Base-by-base conservation (phyloP, 2,329 filamentous ascomycete species). In the Gaeumannomyces sp. region DNA sequence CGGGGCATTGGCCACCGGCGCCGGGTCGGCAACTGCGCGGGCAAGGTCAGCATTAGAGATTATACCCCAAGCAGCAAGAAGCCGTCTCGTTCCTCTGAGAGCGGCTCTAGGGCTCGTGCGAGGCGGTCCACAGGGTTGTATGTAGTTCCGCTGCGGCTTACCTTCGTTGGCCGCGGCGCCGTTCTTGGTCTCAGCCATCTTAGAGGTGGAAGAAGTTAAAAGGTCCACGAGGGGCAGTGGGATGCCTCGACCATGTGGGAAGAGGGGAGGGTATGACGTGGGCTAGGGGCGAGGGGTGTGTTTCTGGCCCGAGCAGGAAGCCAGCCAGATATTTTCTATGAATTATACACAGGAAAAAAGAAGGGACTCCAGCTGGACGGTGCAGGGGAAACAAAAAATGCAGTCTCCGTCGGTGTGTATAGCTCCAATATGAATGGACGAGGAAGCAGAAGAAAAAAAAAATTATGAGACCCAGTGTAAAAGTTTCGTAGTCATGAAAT, bases 401-500 rank as follows among this genome's bases (percentile, higher is more conserved):
- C 45, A 53, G 45, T 22, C 45, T 53, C 22, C 19, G 45, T 25
- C 7, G 45, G 45, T 53, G 22, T 50, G 22, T 53, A 53, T 53
- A n/a, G 45, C 45, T n/a, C 45, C 45, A 53, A 25, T 25, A 53
- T n/a, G 45, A n/a, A 53, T 53, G 45, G 45, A 53, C 19, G 45
- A 11, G 45, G 45, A 53, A 19, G 45, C n/a, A 59, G 45, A n/a
- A n/a, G 53, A 50, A 64, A 60, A 60, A 60, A 60, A 31, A 64
- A 62, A 53, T 62, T 56, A n/a, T 50, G 14, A 53, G 45, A 53
- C 45, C 45, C 45, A 53, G 45, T 53, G 45, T 53, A 53, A 53
- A 53, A 53, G 45, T 53, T 53, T 53, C 53, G 45, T 45, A 62
- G 61, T 62, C 61, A 62, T 62, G 61, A 62, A 62, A 62, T 62